These are phyloP conservation scores for Chloromonas sp. DNA, from an alignment of 163 green algal species.

Conservation along the genomic window DNA sequence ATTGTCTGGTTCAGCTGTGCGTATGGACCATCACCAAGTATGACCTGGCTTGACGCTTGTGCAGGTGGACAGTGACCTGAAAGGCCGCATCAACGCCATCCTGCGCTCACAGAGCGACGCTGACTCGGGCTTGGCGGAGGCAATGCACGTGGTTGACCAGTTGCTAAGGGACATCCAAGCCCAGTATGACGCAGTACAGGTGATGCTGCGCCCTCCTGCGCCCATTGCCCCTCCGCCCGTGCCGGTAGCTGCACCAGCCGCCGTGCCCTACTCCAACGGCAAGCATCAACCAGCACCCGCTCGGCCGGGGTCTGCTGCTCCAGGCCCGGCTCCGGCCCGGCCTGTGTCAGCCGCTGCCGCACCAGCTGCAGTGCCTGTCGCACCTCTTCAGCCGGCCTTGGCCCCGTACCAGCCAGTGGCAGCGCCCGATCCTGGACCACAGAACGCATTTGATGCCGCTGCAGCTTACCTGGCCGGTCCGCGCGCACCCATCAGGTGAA, in stretches of 20 bases:
- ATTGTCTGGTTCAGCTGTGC: too few species aligned
- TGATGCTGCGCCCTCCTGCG: background rate
- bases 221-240: background rate
- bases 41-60: too few species aligned
- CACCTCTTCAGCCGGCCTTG: background rate
- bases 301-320: background rate
- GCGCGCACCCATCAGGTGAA: too few species aligned
- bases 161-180: constrained; percentile 1
- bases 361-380: background rate
- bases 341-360: background rate
- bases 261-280: background rate
- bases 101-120: too few species aligned
- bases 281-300: too few species aligned
- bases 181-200: constrained; percentile 1
- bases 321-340: background rate
- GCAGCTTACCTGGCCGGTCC: background rate
- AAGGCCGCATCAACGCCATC: too few species aligned
- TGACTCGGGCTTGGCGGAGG: background rate
- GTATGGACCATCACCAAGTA: too few species aligned
- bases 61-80: too few species aligned
- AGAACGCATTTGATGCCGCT: background rate
- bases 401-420: background rate
- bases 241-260: background rate
- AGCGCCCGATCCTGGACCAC: background rate
- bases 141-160: background rate